Evolutionary conservation across 148 eudicot species (phyloP), one percentile per base, ranked within the genome.

Genomic region (Amaranthus hypochondriacus): DNA sequence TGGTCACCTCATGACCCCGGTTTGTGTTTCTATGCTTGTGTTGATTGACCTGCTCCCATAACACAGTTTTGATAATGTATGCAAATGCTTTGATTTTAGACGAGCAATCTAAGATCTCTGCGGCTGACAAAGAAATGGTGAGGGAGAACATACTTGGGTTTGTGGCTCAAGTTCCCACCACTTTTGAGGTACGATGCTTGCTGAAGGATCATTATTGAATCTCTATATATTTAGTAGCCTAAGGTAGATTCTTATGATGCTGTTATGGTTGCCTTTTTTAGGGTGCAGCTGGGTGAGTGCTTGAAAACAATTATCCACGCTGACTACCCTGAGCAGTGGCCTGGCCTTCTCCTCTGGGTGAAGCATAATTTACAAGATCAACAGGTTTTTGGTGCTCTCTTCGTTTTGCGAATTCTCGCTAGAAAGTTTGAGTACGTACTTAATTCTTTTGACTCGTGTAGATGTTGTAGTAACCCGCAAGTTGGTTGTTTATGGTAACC

Each of bases 321-420:
- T 54, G 99, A 96, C 77, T 96, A 96, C 73, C 99, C 99, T 42
- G 99, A 96, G 86, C 94, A 96, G 65, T 96, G 99, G 99, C 96
- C 94, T n/a, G 70, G 83, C 69, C 96, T 92, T 81, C 84, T 96
- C 74, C 97, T 82, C 5, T 96, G 99, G 99, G 94, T 96, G 84
- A 92, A 89, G 82, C 90, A 83, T 83, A 96, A 88, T 86, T 79
- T 96, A 62, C 97, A 89, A 84, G 91, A 84, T 56, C 97, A 96
- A 75, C 97, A 96, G 79, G 92, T 96, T 82, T 90, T 90, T 84
- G 97, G 97, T 69, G 96, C 97, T 72, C 81, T 96, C 76, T 96
- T 90, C 82, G 97, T 96, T 72, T 81, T 92, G 77, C 85, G 99
- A 77, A 92, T 96, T 75, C 91, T 96, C 61, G 87, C 97, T 47